phyloP scores from a whole-genome alignment of 345 rosid genomes.

The Lumnitzera littorea region DNA sequence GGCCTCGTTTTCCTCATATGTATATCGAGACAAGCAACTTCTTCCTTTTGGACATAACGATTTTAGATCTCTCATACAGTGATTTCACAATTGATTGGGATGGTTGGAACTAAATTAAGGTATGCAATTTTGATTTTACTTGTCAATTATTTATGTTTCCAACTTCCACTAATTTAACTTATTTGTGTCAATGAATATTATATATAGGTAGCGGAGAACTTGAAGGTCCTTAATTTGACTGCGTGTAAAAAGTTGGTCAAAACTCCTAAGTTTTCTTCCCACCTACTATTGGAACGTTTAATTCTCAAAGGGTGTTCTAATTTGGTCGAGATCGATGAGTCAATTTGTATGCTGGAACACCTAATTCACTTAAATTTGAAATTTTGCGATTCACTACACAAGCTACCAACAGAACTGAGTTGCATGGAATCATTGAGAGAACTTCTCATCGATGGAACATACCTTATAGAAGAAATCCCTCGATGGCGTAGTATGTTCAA shows the following conservation, averaged over 20 bases:
- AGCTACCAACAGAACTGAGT: background rate
- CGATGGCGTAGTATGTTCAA: background rate
- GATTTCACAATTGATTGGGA: background rate
- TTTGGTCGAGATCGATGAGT: background rate
- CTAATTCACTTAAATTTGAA: background rate
- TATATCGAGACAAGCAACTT: background rate
- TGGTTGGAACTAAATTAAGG: constrained; percentile 1
- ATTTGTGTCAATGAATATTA: background rate
- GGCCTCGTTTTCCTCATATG: background rate
- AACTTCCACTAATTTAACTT: background rate
- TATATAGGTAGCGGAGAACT: background rate
- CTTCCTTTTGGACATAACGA: background rate
- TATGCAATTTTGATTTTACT: background rate
- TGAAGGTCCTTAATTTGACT: constrained; percentile 4
- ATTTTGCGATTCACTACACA: background rate
- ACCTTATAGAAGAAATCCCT: background rate
- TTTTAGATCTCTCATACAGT: constrained; percentile 3
- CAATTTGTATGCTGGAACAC: background rate
- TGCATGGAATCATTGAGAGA: background rate
- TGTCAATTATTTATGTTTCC: too few species aligned
- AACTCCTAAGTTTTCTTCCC: background rate
- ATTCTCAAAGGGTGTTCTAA: background rate
- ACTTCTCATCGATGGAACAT: background rate
- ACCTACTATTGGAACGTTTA: background rate
- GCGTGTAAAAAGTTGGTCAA: background rate